Base-by-base conservation (phyloP, 306 rosid genomes). In the Lathyrus aphaca region DNA sequence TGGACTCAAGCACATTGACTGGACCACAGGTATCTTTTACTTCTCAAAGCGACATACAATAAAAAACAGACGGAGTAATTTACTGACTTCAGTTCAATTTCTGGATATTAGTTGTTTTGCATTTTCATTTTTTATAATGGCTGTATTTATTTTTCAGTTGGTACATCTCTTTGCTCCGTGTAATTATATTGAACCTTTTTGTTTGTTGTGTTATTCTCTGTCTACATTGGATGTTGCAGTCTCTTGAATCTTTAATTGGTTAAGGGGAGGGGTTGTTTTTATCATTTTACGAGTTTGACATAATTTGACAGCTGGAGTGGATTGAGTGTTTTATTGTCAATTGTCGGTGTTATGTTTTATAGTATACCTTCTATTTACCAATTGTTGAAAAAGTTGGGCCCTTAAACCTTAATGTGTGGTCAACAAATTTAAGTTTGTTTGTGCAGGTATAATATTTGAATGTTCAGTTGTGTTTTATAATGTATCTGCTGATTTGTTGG, bases 1-100 rank as follows among this genome's bases (percentile, higher is more conserved):
- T 93, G 82, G 97, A 93, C 85, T 90, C 97, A 4, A 79, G 85
- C 78, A 81, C 96, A 2, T 71, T 93, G 84, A 74, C 97, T 66
- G 98, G 94, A 79, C 87, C 87, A 4, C 98, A 93, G 97, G 98
- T 93, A 72, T 54, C 56, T 73, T 35, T 8, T 35, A 7, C 8
- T 35, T 35, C 39, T 35, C 39, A 35, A 35, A 35, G 39, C 8
- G 10, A 35, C 10, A 35, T 35, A 35, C 8, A 35, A 35, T 35
- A 35, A 35, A 7, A 35, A 35, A 7, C 0, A 3, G 39, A 35
- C 10, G 37, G 37, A 35, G 39, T 39, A 16, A 48, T 46, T 46
- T 64, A 10, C 64, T 5, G 4, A 35, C 37, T 19, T 40, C 11
- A 63, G 57, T 64, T 71, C 29, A 23, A 16, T 71, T 9, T 35